Evolutionary conservation across 2,329 filamentous ascomycete species (phyloP), one percentile per base, ranked within the genome.

Genomic region (Monilinia aucupariae): DNA sequence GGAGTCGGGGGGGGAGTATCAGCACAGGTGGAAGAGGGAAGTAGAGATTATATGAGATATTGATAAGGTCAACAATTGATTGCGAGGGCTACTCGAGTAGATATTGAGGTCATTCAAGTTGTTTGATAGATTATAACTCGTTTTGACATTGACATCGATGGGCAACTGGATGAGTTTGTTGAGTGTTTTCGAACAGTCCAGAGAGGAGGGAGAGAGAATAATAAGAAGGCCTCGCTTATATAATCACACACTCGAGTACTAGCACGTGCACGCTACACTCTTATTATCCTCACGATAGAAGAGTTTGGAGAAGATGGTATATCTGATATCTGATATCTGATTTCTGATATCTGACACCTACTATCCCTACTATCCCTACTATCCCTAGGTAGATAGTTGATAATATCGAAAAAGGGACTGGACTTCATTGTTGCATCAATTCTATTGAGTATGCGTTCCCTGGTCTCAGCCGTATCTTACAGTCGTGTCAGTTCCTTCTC

Each of bases 371-470:
- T 3, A 30, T 30, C 3, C 27, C 27, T 30, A 30, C 27, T 30
- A 30, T 30, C 27, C 27, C 27, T 30, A 30, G 25, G 25, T 30
- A 2, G 7, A 20, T 27, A 7, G n/a, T n/a, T n/a, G n/a, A 10
- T 17, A 22, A n/a, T 34, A 25, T 22, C 27, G 41, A 45, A 30
- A 58, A 58, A 43, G 13, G 17, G 32, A 34, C 20, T 41, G 20
- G 32, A n/a, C 7, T 25, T 45, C 5, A 30, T 47, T 47, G 27
- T 47, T 58, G 54, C 54, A 22, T 48, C 13, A 58, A 25, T 34
- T 30, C 2, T 20, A 8, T 58, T 25, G 5, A 61, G 55, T 47
- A 61, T 61, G 59, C 59, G 50, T 37, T 55, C 50, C 30, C n/a
- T 37, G 9, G 7, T 61, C 34, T 43, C 47, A 41, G 30, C 20